Conservation (phyloP, 2,329 filamentous ascomycete species). For the Incumbomyces delicatus region DNA sequence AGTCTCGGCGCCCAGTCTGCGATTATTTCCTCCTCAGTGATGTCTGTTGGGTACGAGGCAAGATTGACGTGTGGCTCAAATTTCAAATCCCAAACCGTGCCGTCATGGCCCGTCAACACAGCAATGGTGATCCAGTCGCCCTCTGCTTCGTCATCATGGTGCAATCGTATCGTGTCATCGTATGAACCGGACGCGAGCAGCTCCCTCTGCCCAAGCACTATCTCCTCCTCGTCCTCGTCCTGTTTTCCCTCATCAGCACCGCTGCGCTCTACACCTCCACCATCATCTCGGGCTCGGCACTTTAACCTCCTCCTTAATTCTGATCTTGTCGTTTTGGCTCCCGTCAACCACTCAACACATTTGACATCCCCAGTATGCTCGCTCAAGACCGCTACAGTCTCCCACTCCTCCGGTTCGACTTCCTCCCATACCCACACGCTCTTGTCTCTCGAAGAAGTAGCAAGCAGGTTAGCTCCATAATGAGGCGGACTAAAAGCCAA, state of each 20-base stretch:
- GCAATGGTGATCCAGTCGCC: constrained; percentile 93
- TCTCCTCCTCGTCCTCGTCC: constrained; percentile 11
- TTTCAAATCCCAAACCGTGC: constrained; percentile 84
- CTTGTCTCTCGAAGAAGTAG: constrained; percentile 87
- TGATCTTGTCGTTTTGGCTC: constrained; percentile 23
- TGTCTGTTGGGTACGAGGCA: constrained; percentile 1
- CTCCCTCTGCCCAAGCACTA: constrained; percentile 35
- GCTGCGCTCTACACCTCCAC: constrained; percentile 20
- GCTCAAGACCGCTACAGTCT: constrained; percentile 87
- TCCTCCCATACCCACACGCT: constrained; percentile 99
- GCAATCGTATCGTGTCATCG: constrained; percentile 81
- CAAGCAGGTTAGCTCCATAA: constrained; percentile 56
- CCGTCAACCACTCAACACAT: constrained; percentile 82
- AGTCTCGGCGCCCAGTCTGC: constrained; percentile 44
- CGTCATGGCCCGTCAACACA: constrained; percentile 66
- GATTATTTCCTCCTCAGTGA: constrained; percentile 21
- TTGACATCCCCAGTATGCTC: constrained; percentile 96
- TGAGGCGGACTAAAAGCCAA: constrained; percentile 56
- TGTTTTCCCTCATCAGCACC: not conserved
- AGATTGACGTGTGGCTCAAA: constrained; percentile 38
- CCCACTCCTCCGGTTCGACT: constrained; percentile 82
- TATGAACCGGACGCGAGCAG: constrained; percentile 86
- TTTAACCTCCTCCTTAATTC: constrained; percentile 8
- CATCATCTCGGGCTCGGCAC: constrained; percentile 27
- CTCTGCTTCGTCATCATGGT: constrained; percentile 60